A percentile compares a stretch with the other conserved stretches of the same genome.
These are phyloP conservation scores for Glarea lozoyensis DNA, from an alignment of 495 filamentous ascomycete genomes.

Conservation along the genomic window DNA sequence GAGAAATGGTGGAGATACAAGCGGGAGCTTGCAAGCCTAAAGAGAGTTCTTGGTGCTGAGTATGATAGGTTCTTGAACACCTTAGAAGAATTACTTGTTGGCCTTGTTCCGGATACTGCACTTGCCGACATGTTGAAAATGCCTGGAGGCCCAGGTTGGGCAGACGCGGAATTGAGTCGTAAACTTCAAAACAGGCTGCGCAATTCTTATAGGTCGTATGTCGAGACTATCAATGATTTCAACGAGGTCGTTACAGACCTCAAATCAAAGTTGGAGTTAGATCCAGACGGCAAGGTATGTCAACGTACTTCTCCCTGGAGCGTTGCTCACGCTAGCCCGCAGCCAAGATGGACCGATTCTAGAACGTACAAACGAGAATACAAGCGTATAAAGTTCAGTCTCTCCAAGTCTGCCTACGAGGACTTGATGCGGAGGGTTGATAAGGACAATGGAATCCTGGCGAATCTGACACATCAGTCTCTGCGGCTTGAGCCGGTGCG, in stretches of 20 bases:
- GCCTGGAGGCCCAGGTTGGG: slow-evolving; percentile 15
- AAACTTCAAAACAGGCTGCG: slow-evolving; percentile 17
- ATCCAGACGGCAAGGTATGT: slow-evolving; percentile 12
- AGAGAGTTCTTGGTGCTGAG: slow-evolving; percentile 25
- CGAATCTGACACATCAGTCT: slow-evolving; percentile 23
- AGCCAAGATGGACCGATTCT: slow-evolving; percentile 1
- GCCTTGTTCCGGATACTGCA: slow-evolving; percentile 15
- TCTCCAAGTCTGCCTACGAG: slow-evolving; percentile 21
- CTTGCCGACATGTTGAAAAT: slow-evolving; percentile 22
- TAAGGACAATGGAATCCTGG: slow-evolving; percentile 26
- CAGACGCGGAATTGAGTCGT: not conserved
- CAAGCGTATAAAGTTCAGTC: slow-evolving; percentile 24
- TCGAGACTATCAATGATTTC: slow-evolving; percentile 17
- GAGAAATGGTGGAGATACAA: slow-evolving; percentile 21
- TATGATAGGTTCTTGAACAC: slow-evolving; percentile 24
- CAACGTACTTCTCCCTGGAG: not conserved
- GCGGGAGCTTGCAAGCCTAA: slow-evolving; percentile 23
- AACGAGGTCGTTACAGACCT: slow-evolving; percentile 16
- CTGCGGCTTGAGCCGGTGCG: slow-evolving; percentile 24
- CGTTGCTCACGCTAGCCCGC: not conserved
- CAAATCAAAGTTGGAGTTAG: slow-evolving; percentile 13
- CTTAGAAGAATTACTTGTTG: slow-evolving; percentile 25
- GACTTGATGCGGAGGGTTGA: slow-evolving; percentile 23
- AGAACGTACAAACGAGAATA: not conserved
- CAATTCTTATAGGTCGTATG: slow-evolving; percentile 14